Base-by-base conservation (phyloP, 768 basidiomycete genomes). In the Kondoa malvinella region DNA sequence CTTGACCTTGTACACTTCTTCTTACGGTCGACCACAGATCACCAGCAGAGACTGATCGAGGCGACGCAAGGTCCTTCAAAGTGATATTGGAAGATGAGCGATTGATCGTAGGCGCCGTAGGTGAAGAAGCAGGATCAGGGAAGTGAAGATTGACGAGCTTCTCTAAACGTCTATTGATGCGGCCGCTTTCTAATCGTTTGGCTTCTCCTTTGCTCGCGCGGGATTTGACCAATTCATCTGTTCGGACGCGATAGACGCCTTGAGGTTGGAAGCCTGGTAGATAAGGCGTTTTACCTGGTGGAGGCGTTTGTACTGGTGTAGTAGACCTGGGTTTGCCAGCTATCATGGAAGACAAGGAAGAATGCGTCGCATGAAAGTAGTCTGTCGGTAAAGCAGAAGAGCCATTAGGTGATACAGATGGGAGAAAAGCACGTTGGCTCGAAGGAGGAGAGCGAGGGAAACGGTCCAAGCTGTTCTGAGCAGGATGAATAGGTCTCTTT, bases 181-280 rank as follows among this genome's bases (percentile, higher is more conserved):
- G 62, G 58, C 69, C 66, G 17, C 66, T 59, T 29, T 72, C 64
- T 14, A 34, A 32, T 96, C 75, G 83, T 57, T 82, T 82, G 16
- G 77, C 77, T 61, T 81, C 81, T 14, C 79, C 77, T 56, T 70
- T 67, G 31, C 60, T 29, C 64, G 69, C 71, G 60, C 79, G 64
- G 68, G 76, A 31, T 2, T 81, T 81, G 2, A 85, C 67, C 73
- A 90, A 96, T 66, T 89, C 87, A 66, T 89, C 90, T 4, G 92
- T 95, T 40, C 87, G 83, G 3, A 82, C 84, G 15, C 85, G 79
- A 75, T 84, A 86, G 2, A 91, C 83, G 2, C 92, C 92, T 73
- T 82, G 87, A 3, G 94, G 94, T 76, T 99, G 94, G 75, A 96
- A 99, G 1, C 91, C 90, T 1, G 89, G 85, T 59, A 86, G 85